These are phyloP conservation scores for Ganoderma leucocontextum DNA, from an alignment of 1,284 basidiomycete species.

Conservation along the genomic window DNA sequence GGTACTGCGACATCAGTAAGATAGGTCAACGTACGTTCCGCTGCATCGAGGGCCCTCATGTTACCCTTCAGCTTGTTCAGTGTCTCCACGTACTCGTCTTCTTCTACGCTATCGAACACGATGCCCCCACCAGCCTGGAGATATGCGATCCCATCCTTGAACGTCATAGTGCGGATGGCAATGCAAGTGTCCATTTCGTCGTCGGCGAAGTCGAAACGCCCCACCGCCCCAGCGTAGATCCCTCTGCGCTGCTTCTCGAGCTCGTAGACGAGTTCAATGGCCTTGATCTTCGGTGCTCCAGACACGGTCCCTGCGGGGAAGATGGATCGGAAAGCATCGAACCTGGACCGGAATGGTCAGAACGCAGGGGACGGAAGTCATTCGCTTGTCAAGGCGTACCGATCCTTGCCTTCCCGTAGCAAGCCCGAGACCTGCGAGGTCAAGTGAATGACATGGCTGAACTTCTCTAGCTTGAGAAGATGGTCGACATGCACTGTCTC, in stretches of 20 bases:
- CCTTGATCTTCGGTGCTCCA: slow-evolving; percentile 98
- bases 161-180: slow-evolving; percentile 97
- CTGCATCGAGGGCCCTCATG: slow-evolving; percentile 84
- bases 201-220: slow-evolving; percentile 94
- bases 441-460: slow-evolving; percentile 98
- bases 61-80: slow-evolving; percentile 95
- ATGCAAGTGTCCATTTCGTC: slow-evolving; percentile 99
- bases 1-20: neutral
- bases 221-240: slow-evolving; percentile 97
- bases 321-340: slow-evolving; percentile 98
- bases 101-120: slow-evolving; percentile 96
- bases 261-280: slow-evolving; percentile 91
- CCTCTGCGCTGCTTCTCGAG: slow-evolving; percentile 92
- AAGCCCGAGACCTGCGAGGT: slow-evolving; percentile 95
- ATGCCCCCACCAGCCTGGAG: slow-evolving; percentile 98
- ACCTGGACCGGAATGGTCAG: slow-evolving; percentile 57
- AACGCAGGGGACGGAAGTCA: neutral
- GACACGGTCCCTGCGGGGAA: slow-evolving; percentile 99
- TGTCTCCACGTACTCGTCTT: slow-evolving; percentile 97
- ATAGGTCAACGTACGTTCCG: slow-evolving; percentile 73
- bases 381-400: slow-evolving; percentile 52
- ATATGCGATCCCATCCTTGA: slow-evolving; percentile 93
- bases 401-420: slow-evolving; percentile 84
- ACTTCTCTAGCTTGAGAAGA: slow-evolving; percentile 94
- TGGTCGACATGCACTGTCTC: slow-evolving; percentile 96